These are phyloP conservation scores for Zygosaccharomyces gambellarensis DNA, from an alignment of 805 yeast species.

Conservation along the genomic window DNA sequence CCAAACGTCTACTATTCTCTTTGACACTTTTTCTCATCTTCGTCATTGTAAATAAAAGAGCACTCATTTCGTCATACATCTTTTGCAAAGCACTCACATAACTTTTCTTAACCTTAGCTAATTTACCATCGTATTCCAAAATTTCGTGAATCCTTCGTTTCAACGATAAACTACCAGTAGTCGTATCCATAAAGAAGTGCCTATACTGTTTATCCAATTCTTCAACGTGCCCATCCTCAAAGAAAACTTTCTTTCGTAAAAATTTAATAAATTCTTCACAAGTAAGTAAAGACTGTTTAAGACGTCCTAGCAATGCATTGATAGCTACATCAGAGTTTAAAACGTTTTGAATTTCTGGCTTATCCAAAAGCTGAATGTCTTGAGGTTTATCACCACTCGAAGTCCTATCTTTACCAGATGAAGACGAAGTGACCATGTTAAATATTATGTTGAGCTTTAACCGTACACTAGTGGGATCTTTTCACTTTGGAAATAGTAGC, in stretches of 20 bases:
- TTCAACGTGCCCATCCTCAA: slow-evolving; percentile 72
- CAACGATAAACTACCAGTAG: slow-evolving; percentile 43
- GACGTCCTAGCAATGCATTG: slow-evolving; percentile 62
- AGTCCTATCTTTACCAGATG: slow-evolving; percentile 1
- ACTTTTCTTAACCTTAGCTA: slow-evolving; percentile 64
- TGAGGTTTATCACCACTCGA: slow-evolving; percentile 5
- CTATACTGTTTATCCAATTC: slow-evolving; percentile 69
- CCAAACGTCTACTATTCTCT: slow-evolving; percentile 76
- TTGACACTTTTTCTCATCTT: slow-evolving; percentile 70
- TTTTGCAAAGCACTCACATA: slow-evolving; percentile 74
- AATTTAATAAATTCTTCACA: slow-evolving; percentile 82
- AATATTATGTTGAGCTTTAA: background rate
- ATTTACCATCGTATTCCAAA: slow-evolving; percentile 71
- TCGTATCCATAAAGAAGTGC: slow-evolving; percentile 35
- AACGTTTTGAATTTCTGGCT: slow-evolving; percentile 47
- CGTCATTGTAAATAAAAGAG: slow-evolving; percentile 65
- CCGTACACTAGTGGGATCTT: background rate
- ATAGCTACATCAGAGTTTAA: slow-evolving; percentile 71
- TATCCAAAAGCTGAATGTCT: slow-evolving; percentile 37
- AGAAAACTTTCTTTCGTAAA: slow-evolving; percentile 67
- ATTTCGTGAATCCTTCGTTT: slow-evolving; percentile 60
- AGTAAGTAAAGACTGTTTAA: slow-evolving; percentile 74
- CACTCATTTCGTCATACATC: slow-evolving; percentile 79
- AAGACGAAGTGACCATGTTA: slow-evolving; percentile 2
- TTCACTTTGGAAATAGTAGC: background rate